These are phyloP conservation scores for Trametes versicolor DNA, from an alignment of 1,284 basidiomycete genomes.

Conservation along the genomic window DNA sequence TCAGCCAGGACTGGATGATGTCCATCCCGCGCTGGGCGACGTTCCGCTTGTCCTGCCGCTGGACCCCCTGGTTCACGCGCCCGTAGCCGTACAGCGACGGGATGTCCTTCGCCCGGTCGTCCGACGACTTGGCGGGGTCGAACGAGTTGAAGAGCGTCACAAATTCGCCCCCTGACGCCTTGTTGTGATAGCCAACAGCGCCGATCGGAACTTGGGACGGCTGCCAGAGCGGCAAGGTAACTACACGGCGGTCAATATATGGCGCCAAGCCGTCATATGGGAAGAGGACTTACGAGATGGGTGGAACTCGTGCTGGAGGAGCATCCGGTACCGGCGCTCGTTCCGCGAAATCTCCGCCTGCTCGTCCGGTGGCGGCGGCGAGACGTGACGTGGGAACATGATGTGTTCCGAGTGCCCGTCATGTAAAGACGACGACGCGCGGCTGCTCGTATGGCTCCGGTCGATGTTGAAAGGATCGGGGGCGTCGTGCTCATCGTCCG, in stretches of 20 bases:
- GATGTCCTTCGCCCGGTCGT: conserved; percentile 47
- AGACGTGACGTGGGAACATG: conserved; percentile 28
- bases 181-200: conserved; percentile 76
- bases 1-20: conserved; percentile 62
- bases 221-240: conserved; percentile 76
- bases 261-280: not conserved
- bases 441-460: conserved; percentile 27
- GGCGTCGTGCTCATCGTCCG: not conserved
- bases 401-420: conserved; percentile 24
- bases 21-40: conserved; percentile 65
- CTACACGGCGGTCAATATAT: conserved; percentile 46
- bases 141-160: conserved; percentile 76
- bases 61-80: conserved; percentile 53
- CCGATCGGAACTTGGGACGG: conserved; percentile 70
- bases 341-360: conserved; percentile 55
- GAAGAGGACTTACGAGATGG: conserved; percentile 62
- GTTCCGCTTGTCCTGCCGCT: conserved; percentile 62
- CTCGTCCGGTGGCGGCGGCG: conserved; percentile 52
- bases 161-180: conserved; percentile 66
- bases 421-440: conserved; percentile 29
- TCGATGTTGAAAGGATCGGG: conserved; percentile 2
- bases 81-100: conserved; percentile 68
- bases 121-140: conserved; percentile 53
- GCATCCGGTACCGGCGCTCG: conserved; percentile 69
- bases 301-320: conserved; percentile 74